phyloP scores from a whole-genome alignment of 192 early-diverging fungal genomes.

The Coemansia sp. region DNA sequence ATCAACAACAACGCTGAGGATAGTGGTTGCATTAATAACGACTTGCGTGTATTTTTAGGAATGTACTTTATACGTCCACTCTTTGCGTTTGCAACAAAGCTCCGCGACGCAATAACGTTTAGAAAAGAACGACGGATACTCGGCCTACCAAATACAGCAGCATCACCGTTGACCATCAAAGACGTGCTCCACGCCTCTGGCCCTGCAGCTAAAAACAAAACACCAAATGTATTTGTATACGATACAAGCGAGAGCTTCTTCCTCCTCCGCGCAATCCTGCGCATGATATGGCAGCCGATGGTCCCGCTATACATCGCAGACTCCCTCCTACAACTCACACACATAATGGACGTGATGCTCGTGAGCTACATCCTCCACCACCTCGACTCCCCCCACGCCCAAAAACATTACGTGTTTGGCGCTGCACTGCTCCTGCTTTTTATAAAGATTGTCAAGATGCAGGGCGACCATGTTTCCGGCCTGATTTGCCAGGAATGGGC shows the following conservation, averaged over 20 bases:
- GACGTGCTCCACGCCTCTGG: not conserved
- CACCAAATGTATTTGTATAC: conserved; percentile 2
- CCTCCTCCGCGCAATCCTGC: not conserved
- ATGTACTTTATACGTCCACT: not conserved
- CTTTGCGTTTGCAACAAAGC: not conserved
- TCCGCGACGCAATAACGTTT: not conserved
- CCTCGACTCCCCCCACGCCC: conserved; percentile 12
- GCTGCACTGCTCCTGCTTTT: not conserved
- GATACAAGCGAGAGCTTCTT: not conserved
- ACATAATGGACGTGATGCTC: conserved; percentile 1
- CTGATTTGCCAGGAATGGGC: not conserved
- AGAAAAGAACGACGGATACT: not conserved
- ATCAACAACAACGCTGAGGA: not conserved
- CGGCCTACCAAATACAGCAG: not conserved
- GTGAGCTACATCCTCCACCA: conserved; percentile 15
- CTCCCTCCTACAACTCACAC: not conserved
- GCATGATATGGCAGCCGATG: conserved; percentile 4
- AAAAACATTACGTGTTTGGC: conserved; percentile 16
- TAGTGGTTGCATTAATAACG: not conserved
- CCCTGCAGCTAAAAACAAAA: not conserved
- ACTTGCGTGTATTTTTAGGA: not conserved
- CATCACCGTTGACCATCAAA: not conserved
- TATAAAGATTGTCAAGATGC: conserved; percentile 1
- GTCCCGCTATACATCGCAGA: not conserved
- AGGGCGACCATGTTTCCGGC: not conserved